These are phyloP conservation scores for Dioscorea cayenensis DNA, from an alignment of 116 monocot genomes.

Conservation along the genomic window DNA sequence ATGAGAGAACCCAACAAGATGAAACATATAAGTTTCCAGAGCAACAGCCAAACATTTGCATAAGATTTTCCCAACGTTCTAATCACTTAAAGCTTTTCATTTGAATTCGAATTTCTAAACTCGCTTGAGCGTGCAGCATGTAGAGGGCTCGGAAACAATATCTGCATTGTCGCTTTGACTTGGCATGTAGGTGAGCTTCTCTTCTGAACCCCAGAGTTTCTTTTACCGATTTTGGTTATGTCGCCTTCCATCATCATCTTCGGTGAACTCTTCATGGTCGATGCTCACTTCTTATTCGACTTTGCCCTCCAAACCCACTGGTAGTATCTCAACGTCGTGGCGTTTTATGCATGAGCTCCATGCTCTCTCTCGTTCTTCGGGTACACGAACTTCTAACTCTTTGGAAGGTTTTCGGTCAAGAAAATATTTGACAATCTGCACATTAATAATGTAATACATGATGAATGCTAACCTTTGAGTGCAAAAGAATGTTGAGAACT, in stretches of 20 bases:
- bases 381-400: conserved; percentile 89
- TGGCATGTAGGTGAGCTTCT: neutral
- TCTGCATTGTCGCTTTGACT: neutral
- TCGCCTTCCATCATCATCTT: conserved; percentile 69
- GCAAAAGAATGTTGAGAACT: neutral
- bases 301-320: conserved; percentile 62
- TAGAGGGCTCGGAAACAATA: neutral
- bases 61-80: too few relatives aligned
- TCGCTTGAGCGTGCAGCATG: neutral
- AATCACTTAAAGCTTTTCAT: too few relatives aligned
- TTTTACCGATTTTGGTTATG: conserved; percentile 21
- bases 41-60: too few relatives aligned
- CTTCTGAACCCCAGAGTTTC: conserved; percentile 38
- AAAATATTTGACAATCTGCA: conserved; percentile 74
- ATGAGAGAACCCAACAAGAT: too few relatives aligned
- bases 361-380: conserved; percentile 68
- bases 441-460: neutral
- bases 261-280: conserved; percentile 63
- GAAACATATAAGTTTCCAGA: too few relatives aligned
- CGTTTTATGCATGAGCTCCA: conserved; percentile 49
- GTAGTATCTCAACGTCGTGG: conserved; percentile 56
- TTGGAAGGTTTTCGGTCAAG: conserved; percentile 64
- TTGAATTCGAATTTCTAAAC: neutral
- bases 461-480: neutral
- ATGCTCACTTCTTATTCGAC: too few relatives aligned